phyloP scores from a whole-genome alignment of 2,329 filamentous ascomycete species.

The Dothistroma septosporum region DNA sequence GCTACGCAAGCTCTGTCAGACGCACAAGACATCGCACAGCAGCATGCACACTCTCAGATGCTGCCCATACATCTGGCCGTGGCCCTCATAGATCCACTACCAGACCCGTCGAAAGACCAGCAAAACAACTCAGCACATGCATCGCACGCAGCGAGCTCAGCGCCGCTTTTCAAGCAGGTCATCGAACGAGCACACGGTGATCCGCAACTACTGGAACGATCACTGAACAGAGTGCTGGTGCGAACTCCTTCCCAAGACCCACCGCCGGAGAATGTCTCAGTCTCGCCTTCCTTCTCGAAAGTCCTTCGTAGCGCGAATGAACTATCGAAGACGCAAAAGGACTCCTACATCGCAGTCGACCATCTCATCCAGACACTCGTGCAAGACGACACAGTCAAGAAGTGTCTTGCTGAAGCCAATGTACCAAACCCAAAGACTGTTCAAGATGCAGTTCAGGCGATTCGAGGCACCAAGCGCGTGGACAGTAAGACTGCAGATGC shows the following conservation, averaged over 20 bases:
- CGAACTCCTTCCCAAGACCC: constrained; percentile 91
- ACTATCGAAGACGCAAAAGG: constrained; percentile 94
- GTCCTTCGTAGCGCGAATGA: constrained; percentile 81
- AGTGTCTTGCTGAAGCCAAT: constrained; percentile 76
- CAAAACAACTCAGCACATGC: constrained; percentile 60
- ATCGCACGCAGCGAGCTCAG: constrained; percentile 57
- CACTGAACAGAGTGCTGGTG: constrained; percentile 87
- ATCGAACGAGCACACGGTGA: constrained; percentile 92
- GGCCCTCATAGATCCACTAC: constrained; percentile 69
- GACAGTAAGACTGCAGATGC: constrained; percentile 95
- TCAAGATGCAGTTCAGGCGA: constrained; percentile 83
- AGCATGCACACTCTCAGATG: constrained; percentile 88
- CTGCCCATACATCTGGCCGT: constrained; percentile 86
- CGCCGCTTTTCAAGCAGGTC: constrained; percentile 89
- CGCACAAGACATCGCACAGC: constrained; percentile 79
- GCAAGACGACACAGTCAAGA: constrained; percentile 72
- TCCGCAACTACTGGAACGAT: constrained; percentile 78
- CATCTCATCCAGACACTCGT: constrained; percentile 83
- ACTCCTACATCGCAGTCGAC: constrained; percentile 89
- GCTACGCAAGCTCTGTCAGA: constrained; percentile 86
- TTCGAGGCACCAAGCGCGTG: constrained; percentile 86
- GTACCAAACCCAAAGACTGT: constrained; percentile 87
- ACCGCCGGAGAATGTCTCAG: constrained; percentile 79
- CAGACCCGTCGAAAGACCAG: constrained; percentile 73
- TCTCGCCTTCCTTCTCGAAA: constrained; percentile 76